These are phyloP conservation scores for Strigomonas culicis DNA, from an alignment of 208 protist species.

Conservation along the genomic window DNA sequence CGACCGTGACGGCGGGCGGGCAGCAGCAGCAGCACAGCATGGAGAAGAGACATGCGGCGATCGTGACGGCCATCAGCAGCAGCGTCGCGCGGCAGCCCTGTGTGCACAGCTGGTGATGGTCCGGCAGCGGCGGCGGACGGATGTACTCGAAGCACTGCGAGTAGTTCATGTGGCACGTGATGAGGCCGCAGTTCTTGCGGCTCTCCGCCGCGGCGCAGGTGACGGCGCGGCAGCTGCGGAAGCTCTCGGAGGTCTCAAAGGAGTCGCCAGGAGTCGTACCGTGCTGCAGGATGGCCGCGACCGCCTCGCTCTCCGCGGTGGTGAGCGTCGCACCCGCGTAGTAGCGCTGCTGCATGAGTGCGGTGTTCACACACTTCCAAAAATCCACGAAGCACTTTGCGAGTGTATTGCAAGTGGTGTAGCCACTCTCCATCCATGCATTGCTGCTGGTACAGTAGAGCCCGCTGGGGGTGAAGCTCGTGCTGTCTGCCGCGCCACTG, in stretches of 20 bases:
- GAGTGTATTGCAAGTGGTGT: constrained; percentile 38
- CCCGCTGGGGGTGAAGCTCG: constrained; percentile 25
- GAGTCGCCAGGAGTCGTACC: constrained; percentile 27
- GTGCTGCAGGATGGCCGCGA: constrained; percentile 31
- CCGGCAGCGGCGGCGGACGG: constrained; percentile 36
- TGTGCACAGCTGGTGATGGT: constrained; percentile 48
- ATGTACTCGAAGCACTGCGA: constrained; percentile 67
- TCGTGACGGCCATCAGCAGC: constrained; percentile 53
- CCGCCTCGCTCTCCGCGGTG: constrained; percentile 14
- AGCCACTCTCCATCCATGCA: constrained; percentile 36
- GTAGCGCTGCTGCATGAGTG: constrained; percentile 18
- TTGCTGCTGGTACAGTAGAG: constrained; percentile 31
- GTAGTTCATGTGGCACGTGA: constrained; percentile 58
- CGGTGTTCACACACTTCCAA: constrained; percentile 34
- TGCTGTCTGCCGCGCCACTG: constrained; percentile 16
- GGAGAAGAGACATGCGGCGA: constrained; percentile 26
- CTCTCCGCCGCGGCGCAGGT: constrained; percentile 38
- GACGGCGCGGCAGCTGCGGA: constrained; percentile 28
- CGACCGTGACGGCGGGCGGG: constrained; percentile 29
- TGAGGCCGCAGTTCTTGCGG: constrained; percentile 51
- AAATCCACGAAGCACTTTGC: constrained; percentile 45
- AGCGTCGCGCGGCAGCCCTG: constrained; percentile 49
- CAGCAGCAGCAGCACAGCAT: constrained; percentile 43
- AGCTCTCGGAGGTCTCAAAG: constrained; percentile 39
- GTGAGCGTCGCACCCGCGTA: neutral